Base-by-base conservation (phyloP, 1,284 basidiomycete genomes). In the Ganoderma boninense region DNA sequence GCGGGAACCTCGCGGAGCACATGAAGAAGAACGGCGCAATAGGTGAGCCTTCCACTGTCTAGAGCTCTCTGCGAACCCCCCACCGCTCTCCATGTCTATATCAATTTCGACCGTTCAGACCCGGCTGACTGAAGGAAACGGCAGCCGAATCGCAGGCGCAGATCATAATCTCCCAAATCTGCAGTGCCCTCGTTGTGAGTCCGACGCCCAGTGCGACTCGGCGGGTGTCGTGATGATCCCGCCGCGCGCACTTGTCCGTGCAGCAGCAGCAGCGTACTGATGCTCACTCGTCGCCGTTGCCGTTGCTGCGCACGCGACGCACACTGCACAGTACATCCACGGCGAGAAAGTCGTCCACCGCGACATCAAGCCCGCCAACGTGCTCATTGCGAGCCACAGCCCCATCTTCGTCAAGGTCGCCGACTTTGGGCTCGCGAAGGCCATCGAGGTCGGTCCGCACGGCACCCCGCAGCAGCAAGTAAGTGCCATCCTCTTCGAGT, bases 321-420 rank as follows among this genome's bases (percentile, higher is more conserved):
- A 38, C 38, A 38, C 10, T 38, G 38, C 29, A 23, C 32, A 60
- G 57, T 40, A 60, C 32, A 40, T 60, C 10, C 57, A 61, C 40
- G 11, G 20, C 11, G 40, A n/a, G n/a, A 13, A 38, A 3, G 26
- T 61, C 38, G 40, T 61, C 38, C 60, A 61, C 40, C 60, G 60
- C 4, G 60, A 61, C 60, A 11, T 61, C 35, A 43, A 61, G 38
- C 60, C 60, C 11, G 60, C 20, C 38, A 61, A 61, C 14, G n/a
- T 61, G 7, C 83, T 61, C 14, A 20, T 43, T 4, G 23, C 60
- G 2, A 43, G 20, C 23, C 32, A 26, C 6, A 29, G n/a, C 23
- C 60, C 60, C 14, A 23, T 43, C 6, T 40, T 7, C 20, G 23
- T 43, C n/a, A 43, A 61, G 38, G 23, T 61, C 13, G 38, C 32